A percentile compares a stretch with the other conserved stretches of the same genome.
Conservation (phyloP, 345 rosid genomes). For the Brassica napus region Da-Ae NC_063441.1:18672001-18672500, state of each 20-base stretch:
- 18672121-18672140: conserved; percentile 52
- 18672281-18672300: conserved; percentile 80
- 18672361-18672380: not conserved
- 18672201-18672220: not conserved
- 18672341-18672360: conserved; percentile 8
- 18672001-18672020: conserved; percentile 39
- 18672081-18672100: conserved; percentile 53
- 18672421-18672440: conserved; percentile 9
- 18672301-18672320: conserved; percentile 67
- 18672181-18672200: conserved; percentile 60
- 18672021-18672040: not conserved
- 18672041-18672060: conserved; percentile 28
- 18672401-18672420: not conserved
- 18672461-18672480: conserved; percentile 23
- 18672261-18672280: conserved; percentile 58
- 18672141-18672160: conserved; percentile 75
- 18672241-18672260: not conserved
- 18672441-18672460: conserved; percentile 29
- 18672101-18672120: conserved; percentile 78
- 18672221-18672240: not conserved
- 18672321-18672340: conserved; percentile 61
- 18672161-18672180: conserved; percentile 66
- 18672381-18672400: not conserved
- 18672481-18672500: conserved; percentile 2
- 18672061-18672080: conserved; percentile 43